Conservation (phyloP, 169 alveolate genomes). For the Sarcocystis neurona region DNA sequence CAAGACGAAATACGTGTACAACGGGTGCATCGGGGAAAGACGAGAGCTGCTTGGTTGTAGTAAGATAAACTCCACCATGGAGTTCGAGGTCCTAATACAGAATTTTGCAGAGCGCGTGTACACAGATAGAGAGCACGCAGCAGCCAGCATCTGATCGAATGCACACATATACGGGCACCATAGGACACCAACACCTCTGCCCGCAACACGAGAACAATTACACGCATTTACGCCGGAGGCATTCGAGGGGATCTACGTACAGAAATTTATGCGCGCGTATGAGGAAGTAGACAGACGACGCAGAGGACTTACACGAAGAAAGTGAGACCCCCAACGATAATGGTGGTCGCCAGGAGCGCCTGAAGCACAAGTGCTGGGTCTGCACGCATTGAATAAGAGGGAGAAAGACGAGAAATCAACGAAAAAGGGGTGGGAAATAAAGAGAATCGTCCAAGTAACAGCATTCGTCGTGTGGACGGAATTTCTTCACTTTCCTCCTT, state of each 20-base stretch:
- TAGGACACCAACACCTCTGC: neutral
- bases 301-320: constrained; percentile 11
- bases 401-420: neutral
- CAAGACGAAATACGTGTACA: too few species aligned
- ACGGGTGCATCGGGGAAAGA: neutral
- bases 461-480: too few species aligned
- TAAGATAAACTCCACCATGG: neutral
- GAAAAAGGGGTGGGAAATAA: too few species aligned
- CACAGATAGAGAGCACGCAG: neutral
- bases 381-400: neutral
- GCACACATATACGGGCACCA: neutral
- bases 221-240: too few species aligned
- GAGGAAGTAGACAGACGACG: too few species aligned
- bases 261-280: too few species aligned
- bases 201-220: too few species aligned
- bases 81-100: neutral
- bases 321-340: constrained; percentile 25
- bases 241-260: too few species aligned
- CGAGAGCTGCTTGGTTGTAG: neutral
- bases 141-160: neutral
- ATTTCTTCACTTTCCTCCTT: too few species aligned
- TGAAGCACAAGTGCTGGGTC: constrained; percentile 5
- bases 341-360: constrained; percentile 13
- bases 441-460: too few species aligned
- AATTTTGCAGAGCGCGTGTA: neutral